Percentiles rank a stretch among this genome's conserved stretches.
phyloP scores from a whole-genome alignment of 768 basidiomycete species.

The Leucocoprinus sp. region DNA sequence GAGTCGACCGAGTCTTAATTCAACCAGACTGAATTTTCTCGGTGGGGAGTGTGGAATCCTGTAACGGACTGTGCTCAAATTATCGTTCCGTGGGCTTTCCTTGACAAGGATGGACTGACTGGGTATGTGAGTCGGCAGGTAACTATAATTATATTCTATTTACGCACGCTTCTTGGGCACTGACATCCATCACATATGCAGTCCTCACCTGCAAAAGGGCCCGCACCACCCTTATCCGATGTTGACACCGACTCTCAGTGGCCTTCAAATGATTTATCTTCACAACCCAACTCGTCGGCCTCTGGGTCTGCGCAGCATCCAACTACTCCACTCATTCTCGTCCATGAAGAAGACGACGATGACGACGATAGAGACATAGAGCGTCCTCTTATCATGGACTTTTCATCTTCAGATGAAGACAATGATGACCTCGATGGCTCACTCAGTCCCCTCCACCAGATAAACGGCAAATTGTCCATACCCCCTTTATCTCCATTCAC shows the following conservation, averaged over 20 bases:
- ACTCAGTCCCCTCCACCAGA: slow-evolving; percentile 37
- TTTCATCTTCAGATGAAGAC: slow-evolving; percentile 22
- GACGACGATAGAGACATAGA: slow-evolving; percentile 21
- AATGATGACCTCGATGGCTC: slow-evolving; percentile 41
- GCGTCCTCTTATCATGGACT: slow-evolving; percentile 25
- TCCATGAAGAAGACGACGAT: slow-evolving; percentile 43
- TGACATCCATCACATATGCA: slow-evolving; percentile 2
- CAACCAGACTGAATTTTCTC: slow-evolving; percentile 34
- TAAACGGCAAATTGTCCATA: slow-evolving; percentile 27
- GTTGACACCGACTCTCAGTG: not conserved
- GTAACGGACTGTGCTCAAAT: slow-evolving; percentile 25
- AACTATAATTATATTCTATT: too few species aligned
- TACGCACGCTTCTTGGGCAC: not conserved
- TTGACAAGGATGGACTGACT: slow-evolving; percentile 32
- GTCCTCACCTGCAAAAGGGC: not conserved
- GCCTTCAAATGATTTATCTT: not conserved
- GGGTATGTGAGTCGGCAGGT: too few species aligned
- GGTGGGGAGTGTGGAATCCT: slow-evolving; percentile 30
- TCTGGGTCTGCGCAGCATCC: slow-evolving; percentile 27
- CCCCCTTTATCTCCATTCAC: slow-evolving; percentile 49
- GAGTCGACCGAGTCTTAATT: slow-evolving; percentile 49
- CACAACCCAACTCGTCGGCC: slow-evolving; percentile 15
- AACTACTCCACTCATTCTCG: slow-evolving; percentile 54
- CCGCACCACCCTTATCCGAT: not conserved
- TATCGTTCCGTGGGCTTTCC: slow-evolving; percentile 30